phyloP scores from a whole-genome alignment of 2,329 filamentous ascomycete species.

The Colletotrichum plurivorum region DNA sequence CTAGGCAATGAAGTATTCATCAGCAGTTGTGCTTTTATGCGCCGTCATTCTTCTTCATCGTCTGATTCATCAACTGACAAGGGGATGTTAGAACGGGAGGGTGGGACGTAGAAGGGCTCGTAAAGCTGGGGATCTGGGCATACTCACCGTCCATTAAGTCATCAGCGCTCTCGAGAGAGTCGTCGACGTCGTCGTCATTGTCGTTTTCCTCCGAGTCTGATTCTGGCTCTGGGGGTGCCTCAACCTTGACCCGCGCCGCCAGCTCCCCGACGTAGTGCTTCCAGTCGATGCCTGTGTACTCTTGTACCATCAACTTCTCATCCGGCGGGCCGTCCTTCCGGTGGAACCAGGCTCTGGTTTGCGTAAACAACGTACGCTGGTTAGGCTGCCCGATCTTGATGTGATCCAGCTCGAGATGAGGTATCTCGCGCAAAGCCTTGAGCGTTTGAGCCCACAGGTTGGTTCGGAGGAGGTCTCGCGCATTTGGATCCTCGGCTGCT shows the following conservation, averaged over 20 bases:
- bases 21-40: constrained; percentile 9
- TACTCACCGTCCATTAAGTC: constrained; percentile 32
- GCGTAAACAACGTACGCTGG: constrained; percentile 39
- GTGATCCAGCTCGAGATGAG: constrained; percentile 50
- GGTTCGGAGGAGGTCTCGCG: constrained; percentile 32
- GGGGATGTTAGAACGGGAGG: not conserved
- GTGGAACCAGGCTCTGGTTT: constrained; percentile 8
- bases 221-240: constrained; percentile 28
- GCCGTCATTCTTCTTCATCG: constrained; percentile 4
- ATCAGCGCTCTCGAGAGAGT: not conserved
- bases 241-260: constrained; percentile 34
- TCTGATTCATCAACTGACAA: constrained; percentile 9
- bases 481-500: not conserved
- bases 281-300: constrained; percentile 54
- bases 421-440: constrained; percentile 43
- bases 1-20: constrained; percentile 9
- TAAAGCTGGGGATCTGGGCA: not conserved
- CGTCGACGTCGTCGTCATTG: constrained; percentile 15
- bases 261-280: constrained; percentile 51
- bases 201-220: constrained; percentile 11
- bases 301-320: constrained; percentile 12
- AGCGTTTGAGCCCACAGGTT: constrained; percentile 60
- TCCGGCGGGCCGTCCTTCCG: not conserved
- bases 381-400: constrained; percentile 50
- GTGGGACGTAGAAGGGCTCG: not conserved